A percentile compares a stretch with the other conserved stretches of the same genome.
phyloP scores from a whole-genome alignment of 1,284 basidiomycete species.

The Violaceomyces palustris region DNA sequence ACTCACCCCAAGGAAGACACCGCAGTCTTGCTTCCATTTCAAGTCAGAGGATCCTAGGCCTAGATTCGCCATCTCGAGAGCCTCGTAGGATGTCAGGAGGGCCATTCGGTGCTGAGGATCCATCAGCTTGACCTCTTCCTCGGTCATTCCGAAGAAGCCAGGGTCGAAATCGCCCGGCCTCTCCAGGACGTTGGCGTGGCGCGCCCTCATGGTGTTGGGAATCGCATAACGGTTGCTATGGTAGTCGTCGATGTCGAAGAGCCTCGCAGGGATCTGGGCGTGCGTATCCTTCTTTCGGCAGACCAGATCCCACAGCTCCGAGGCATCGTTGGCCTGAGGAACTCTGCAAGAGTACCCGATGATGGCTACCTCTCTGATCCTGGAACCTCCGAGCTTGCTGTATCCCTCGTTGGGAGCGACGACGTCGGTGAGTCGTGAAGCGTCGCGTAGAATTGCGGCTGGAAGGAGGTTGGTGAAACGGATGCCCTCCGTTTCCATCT shows the following conservation, averaged over 20 bases:
- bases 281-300: no score
- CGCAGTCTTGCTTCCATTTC: no score
- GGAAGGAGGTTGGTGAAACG: no score
- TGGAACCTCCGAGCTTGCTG: no score
- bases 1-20: no score
- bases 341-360: slow-evolving; percentile 29
- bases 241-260: slow-evolving; percentile 31
- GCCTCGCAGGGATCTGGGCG: slow-evolving; percentile 18
- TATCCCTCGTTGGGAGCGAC: no score
- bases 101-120: slow-evolving; percentile 33
- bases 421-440: no score
- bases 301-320: slow-evolving; percentile 24
- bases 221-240: slow-evolving; percentile 21
- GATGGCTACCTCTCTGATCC: slow-evolving; percentile 28
- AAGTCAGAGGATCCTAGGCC: no score
- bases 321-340: slow-evolving; percentile 21
- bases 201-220: slow-evolving; percentile 32
- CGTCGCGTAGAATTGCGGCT: no score
- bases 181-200: slow-evolving; percentile 16
- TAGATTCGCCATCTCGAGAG: slow-evolving; percentile 10
- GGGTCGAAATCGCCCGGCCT: slow-evolving; percentile 17
- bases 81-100: slow-evolving; percentile 16
- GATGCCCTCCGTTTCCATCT: no score
- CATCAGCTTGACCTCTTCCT: slow-evolving; percentile 12
- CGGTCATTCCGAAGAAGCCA: slow-evolving; percentile 7